These are phyloP conservation scores for Ustilago tritici DNA, from an alignment of 1,284 basidiomycete species.

Conservation along the genomic window DNA sequence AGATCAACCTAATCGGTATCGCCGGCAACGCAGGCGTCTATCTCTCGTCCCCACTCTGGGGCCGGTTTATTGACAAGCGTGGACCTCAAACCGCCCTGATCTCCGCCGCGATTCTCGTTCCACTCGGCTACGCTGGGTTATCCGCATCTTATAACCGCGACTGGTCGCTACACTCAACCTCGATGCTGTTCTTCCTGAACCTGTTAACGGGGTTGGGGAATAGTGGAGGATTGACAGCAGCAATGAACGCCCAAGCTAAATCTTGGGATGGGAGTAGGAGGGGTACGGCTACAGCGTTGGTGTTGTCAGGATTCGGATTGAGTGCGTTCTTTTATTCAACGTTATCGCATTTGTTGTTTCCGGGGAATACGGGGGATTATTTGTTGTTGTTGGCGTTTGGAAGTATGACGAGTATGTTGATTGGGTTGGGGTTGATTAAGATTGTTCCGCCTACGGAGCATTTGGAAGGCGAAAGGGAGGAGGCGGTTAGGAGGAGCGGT, in stretches of 20 bases:
- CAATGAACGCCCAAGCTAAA: constrained; percentile 69
- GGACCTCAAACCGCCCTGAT: constrained; percentile 61
- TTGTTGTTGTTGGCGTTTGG: constrained; percentile 79
- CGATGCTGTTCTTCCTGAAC: constrained; percentile 54
- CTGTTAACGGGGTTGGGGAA: constrained; percentile 61
- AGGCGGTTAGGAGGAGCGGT: neutral
- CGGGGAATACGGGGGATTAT: constrained; percentile 79
- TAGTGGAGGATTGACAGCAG: constrained; percentile 66
- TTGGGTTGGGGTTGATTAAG: constrained; percentile 77
- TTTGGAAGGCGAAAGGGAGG: neutral
- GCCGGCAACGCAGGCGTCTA: constrained; percentile 70
- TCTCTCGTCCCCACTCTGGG: constrained; percentile 65
- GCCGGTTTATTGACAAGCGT: constrained; percentile 61
- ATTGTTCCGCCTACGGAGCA: constrained; percentile 73
- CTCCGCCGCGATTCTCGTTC: constrained; percentile 53
- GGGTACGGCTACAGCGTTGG: constrained; percentile 79
- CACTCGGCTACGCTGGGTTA: constrained; percentile 59
- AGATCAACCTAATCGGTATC: constrained; percentile 70
- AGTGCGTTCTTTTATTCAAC: constrained; percentile 84
- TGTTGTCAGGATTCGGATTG: constrained; percentile 84
- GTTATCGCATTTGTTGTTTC: constrained; percentile 77
- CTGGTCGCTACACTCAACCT: constrained; percentile 46
- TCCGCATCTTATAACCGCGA: constrained; percentile 38
- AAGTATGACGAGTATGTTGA: constrained; percentile 77
- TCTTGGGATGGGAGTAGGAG: constrained; percentile 70